Percentiles rank a stretch among this genome's conserved stretches.
phyloP scores from a whole-genome alignment of 1,284 basidiomycete genomes.

The Cerioporus squamosus region DNA sequence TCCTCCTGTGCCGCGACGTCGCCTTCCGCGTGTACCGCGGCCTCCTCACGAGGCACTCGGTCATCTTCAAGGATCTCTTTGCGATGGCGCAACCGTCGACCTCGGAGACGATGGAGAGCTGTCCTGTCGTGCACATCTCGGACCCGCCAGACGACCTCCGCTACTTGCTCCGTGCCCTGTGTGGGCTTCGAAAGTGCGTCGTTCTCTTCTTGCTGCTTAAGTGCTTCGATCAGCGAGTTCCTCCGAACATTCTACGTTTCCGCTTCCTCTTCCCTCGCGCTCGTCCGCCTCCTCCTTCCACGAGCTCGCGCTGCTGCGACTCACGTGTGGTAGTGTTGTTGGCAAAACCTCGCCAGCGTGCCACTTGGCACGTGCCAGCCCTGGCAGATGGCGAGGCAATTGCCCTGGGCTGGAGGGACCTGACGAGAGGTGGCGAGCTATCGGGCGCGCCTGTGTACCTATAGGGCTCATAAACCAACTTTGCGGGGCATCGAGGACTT shows the following conservation, averaged over 20 bases:
- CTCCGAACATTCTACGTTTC: not conserved
- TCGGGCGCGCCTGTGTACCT: too few species aligned
- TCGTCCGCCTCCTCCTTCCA: too few species aligned
- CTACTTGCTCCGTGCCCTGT: conserved; percentile 23
- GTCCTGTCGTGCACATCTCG: conserved; percentile 27
- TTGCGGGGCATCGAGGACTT: too few species aligned
- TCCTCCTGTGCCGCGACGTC: conserved; percentile 26
- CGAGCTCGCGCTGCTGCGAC: too few species aligned
- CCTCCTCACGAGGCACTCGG: conserved; percentile 28
- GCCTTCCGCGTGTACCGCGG: conserved; percentile 32
- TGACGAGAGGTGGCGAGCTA: too few species aligned
- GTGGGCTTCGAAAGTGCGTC: conserved; percentile 20
- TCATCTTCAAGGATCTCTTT: conserved; percentile 33
- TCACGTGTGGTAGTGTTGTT: too few species aligned
- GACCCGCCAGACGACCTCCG: conserved; percentile 25
- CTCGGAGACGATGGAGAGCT: conserved; percentile 25
- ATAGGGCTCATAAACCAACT: too few species aligned
- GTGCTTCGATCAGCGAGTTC: not conserved
- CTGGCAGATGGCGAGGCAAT: too few species aligned
- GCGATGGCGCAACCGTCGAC: conserved; percentile 23
- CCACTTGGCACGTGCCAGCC: too few species aligned
- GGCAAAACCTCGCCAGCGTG: too few species aligned
- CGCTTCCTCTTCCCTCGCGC: too few species aligned
- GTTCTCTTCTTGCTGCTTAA: not conserved
- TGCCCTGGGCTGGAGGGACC: too few species aligned